Evolutionary conservation across 495 filamentous ascomycete genomes (phyloP).

Genomic region (Neurospora sp.): DNA sequence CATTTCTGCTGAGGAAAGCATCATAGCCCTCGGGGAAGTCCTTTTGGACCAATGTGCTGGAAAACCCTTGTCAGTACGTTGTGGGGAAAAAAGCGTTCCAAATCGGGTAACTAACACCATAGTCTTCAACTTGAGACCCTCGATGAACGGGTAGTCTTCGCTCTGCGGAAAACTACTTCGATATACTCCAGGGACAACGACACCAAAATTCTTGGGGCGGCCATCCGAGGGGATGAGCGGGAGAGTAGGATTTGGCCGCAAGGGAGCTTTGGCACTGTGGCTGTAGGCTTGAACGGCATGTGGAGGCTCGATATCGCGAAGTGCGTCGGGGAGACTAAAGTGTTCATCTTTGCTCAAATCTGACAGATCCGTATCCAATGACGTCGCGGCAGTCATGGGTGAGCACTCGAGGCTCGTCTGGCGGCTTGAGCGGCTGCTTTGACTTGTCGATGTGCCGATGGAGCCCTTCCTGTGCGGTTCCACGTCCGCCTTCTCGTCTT

Average conservation of each 20-base stretch:
- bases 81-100: neutral
- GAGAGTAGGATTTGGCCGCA: neutral
- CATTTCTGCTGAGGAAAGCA: slow-evolving; percentile 48
- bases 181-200: slow-evolving; percentile 57
- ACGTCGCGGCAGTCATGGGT: neutral
- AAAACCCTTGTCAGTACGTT: slow-evolving; percentile 10
- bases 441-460: slow-evolving; percentile 6
- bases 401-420: slow-evolving; percentile 11
- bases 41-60: slow-evolving; percentile 66
- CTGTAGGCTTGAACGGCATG: neutral
- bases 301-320: slow-evolving; percentile 1
- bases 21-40: slow-evolving; percentile 45
- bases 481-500: slow-evolving; percentile 4
- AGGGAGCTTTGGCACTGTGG: neutral
- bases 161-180: slow-evolving; percentile 63
- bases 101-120: slow-evolving; percentile 49
- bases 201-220: slow-evolving; percentile 55
- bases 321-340: neutral
- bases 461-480: slow-evolving; percentile 4
- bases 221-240: slow-evolving; percentile 10
- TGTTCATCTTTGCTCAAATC: neutral
- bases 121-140: slow-evolving; percentile 56
- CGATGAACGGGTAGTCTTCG: slow-evolving; percentile 55
- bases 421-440: slow-evolving; percentile 11
- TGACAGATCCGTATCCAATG: neutral